Base-by-base conservation (phyloP, 805 yeast genomes). In the Pichia nakasei region DNA sequence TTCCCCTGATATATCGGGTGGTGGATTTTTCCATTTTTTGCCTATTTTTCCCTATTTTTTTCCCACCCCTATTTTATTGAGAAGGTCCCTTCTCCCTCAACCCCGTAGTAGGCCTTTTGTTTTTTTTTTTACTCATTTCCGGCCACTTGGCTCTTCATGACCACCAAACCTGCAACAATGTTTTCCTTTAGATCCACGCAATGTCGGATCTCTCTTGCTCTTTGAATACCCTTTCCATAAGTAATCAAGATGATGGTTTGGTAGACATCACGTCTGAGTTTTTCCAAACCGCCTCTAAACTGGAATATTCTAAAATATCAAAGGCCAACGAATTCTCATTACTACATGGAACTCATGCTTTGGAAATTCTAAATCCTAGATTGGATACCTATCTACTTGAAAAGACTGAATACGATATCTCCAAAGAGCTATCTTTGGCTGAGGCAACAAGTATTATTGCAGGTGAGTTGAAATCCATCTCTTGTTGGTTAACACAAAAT, bases 301-400 rank as follows among this genome's bases (percentile, higher is more conserved):
- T 61, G 11, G 42, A 43, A 17, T 71, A 73, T 33, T 81, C 80
- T 27, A 68, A 72, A 39, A 78, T 91, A 18, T 75, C 76, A 5
- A 78, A 78, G 52, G 69, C 75, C 9, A 72, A 76, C 0, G 63
- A 64, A 22, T 86, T 87, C 63, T 75, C 78, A 43, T 68, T 91
- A 38, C 68, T 82, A 48, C 87, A 86, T 52, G 94, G 96, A 0
- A 85, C 96, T 1, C 80, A 89, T 51, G 95, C 97, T 0, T 65
- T 87, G 48, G 97, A 89, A 59, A 72, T 82, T 13, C 70, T 78
- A 45, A 86, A 86, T 57, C 67, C 70, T 11, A 76, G 75, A 49
- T 68, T 91, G 53, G 98, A 91, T 58, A 78, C 96, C 0, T 87
- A 91, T 2, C 54, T 84, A 43, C 70, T 85, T n/a, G 54, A 61